Base-by-base conservation (phyloP, 805 yeast genomes). In the Ogataea nonfermentans region DNA sequence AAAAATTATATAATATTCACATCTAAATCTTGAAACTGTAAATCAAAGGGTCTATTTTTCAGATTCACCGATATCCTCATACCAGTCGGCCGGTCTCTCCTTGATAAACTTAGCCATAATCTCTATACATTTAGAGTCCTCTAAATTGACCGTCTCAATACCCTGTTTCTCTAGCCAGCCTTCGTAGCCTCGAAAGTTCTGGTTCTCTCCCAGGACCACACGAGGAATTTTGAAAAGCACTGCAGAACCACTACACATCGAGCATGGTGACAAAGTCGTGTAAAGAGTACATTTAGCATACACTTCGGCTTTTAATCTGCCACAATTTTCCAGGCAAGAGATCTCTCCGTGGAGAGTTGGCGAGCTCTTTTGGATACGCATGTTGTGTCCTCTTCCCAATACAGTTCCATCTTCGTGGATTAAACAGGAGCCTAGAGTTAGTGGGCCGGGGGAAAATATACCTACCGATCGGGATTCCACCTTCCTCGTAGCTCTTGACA, bases 201-300 rank as follows among this genome's bases (percentile, higher is more conserved):
- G 76, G 63, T 89, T 89, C 60, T 91, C 99, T 22, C 96, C 96
- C 62, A 89, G 54, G 0, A 91, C 97, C 29, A 87, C 83, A 48
- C 97, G 73, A 54, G 82, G 81, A 51, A 91, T 74, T 28, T 95
- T 96, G 65, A 89, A 91, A 72, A 91, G 70, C 37, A 91, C 56
- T 48, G 91, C 84, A 5, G 97, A 95, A 14, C 98, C 98, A 4
- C 93, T 78, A 61, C 98, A 91, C 97, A 91, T 91, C 51, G 81
- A 74, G 61, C 98, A 91, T 3, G 98, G 97, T 6, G 95, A 85
- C 49, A 91, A 68, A 0, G 96, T 85, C 22, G 97, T 89, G 66
- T 89, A 91, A 76, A 88, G 75, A 15, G 98, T 93, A 52, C 96
- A 84, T 47, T 81, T 74, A 55, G 83, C 84, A 68, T 91, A 91